Conservation (phyloP, 306 rosid species). For the Canavalia ensiformis region DNA sequence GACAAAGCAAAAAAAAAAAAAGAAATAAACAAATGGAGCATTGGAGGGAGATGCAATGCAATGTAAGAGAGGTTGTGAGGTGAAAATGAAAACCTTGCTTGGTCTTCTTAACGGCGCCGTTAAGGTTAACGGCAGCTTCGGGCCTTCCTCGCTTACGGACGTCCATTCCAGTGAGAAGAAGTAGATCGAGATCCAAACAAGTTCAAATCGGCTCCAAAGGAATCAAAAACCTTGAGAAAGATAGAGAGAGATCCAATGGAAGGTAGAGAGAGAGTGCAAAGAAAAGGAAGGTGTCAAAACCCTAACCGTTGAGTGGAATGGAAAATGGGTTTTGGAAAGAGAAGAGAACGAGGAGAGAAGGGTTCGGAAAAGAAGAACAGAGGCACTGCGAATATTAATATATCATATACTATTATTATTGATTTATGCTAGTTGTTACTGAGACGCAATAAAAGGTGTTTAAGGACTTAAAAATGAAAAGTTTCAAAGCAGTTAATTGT, state of each 20-base stretch:
- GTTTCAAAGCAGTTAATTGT: constrained; percentile 27
- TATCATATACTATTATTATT: too few species aligned
- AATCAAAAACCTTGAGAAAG: not conserved
- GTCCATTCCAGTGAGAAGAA: constrained; percentile 51
- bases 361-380: not conserved
- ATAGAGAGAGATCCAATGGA: not conserved
- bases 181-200: constrained; percentile 61
- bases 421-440: not conserved
- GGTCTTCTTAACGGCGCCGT: constrained; percentile 68
- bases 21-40: not conserved
- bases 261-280: not conserved
- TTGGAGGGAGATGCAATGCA: not conserved
- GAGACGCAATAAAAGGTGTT: not conserved
- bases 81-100: constrained; percentile 60
- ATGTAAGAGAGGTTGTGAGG: not conserved
- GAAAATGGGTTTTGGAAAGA: constrained; percentile 50
- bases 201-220: not conserved
- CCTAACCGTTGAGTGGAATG: constrained; percentile 47
- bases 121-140: constrained; percentile 50
- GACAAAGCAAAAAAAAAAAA: not conserved
- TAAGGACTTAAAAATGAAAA: not conserved
- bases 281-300: not conserved
- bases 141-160: constrained; percentile 74
- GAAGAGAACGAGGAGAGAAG: not conserved
- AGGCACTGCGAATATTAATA: not conserved